Percentiles rank a stretch among this genome's conserved stretches.
phyloP scores from a whole-genome alignment of 164 flowering plant genomes.

The Nymphaea colorata region DNA sequence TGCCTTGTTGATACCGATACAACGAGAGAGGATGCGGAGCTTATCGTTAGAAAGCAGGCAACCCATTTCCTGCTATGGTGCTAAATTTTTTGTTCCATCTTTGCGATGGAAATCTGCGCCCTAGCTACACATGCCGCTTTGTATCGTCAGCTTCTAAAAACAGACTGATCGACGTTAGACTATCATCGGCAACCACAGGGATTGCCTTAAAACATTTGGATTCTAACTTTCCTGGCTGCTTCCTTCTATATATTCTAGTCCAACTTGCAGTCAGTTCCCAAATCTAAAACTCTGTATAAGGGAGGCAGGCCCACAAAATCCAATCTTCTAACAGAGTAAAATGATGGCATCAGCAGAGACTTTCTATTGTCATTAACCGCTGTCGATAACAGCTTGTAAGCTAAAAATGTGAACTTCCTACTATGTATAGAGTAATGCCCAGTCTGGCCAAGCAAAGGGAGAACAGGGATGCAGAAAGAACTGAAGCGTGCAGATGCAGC shows the following conservation, averaged over 20 bases:
- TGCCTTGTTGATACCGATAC: neutral
- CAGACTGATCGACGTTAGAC: neutral
- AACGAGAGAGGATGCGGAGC: neutral
- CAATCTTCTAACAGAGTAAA: neutral
- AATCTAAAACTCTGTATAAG: neutral
- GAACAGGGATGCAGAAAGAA: neutral
- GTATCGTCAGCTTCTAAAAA: neutral
- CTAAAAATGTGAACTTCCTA: neutral
- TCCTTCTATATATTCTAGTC: neutral
- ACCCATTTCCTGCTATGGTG: neutral
- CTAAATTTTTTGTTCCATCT: neutral
- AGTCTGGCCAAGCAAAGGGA: neutral
- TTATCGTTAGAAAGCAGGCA: neutral
- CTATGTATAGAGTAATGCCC: neutral
- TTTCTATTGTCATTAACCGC: neutral
- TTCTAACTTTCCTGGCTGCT: neutral
- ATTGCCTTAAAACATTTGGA: neutral
- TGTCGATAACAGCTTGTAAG: neutral
- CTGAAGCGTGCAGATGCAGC: neutral
- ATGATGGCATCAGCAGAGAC: neutral
- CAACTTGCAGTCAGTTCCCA: neutral
- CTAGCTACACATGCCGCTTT: neutral
- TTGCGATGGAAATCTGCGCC: neutral
- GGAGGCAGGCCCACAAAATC: neutral
- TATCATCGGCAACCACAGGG: neutral